Evolutionary conservation across 2,329 filamentous ascomycete species (phyloP), one percentile per base, ranked within the genome.

Genomic region (Ophiostoma quercus): DNA sequence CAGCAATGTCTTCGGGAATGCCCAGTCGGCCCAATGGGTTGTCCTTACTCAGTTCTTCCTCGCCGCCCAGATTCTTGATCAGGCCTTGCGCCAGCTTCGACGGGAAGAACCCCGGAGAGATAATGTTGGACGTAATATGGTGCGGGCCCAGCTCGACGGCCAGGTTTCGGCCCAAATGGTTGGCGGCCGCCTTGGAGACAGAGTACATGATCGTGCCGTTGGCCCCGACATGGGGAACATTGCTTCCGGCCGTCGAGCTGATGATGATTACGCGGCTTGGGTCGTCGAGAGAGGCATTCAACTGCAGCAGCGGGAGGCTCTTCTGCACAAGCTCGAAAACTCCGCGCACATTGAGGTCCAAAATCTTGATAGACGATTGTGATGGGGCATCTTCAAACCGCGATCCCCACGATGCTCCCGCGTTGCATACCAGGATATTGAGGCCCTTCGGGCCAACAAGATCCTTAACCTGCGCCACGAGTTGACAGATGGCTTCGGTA

Each of bases 341-440:
- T 54, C 86, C 88, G 80, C 90, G 88, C 62, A 91, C 89, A 73
- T 91, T 92, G 75, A 88, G 75, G 75, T 90, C 87, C 82, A 91
- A 85, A 63, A 91, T 88, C 77, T 89, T 90, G 71, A 83, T n/a
- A 57, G 51, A 57, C 7, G 51, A 57, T n/a, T 25, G 51, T n/a
- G 51, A 25, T 4, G 51, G 51, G 9, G 51, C 51, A 57, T 57
- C 51, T 14, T 57, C 51, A 22, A 57, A 57, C 8, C 51, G n/a
- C n/a, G 51, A 57, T 2, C 51, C 51, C 51, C 51, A 57, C 2
- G 51, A 57, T 22, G 51, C 22, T 25, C 51, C 51, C 9, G 51
- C 51, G 25, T 57, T 57, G 51, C 51, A 57, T 8, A 57, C 51
- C 51, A 57, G 2, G 2, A 57, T 57, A 25, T 57, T 57, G 8